Evolutionary conservation across 2,329 filamentous ascomycete genomes (phyloP).

Genomic region (Sclerotinia glacialis): DNA sequence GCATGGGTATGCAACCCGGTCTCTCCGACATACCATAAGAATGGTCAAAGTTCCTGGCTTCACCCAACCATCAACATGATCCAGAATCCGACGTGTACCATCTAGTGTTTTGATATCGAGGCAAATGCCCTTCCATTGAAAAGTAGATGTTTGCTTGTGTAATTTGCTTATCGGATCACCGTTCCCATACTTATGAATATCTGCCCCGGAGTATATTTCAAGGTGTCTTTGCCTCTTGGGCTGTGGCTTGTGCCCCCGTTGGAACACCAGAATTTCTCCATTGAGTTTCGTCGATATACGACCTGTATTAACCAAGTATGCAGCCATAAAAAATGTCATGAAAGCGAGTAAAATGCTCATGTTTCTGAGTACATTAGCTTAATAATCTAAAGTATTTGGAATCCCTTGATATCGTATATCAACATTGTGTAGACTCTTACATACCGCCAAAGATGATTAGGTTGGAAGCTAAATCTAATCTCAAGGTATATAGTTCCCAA

Average conservation of each 20-base stretch:
- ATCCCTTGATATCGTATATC: no score
- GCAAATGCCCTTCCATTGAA: slow-evolving; percentile 46
- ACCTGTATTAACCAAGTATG: slow-evolving; percentile 65
- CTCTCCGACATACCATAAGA: slow-evolving; percentile 50
- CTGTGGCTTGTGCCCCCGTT: slow-evolving; percentile 56
- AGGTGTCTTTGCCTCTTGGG: slow-evolving; percentile 15
- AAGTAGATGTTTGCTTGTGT: slow-evolving; percentile 23
- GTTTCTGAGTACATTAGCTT: slow-evolving; percentile 44
- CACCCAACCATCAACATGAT: slow-evolving; percentile 68
- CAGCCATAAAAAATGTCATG: slow-evolving; percentile 57
- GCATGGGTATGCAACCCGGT: neutral
- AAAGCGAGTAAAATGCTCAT: slow-evolving; percentile 67
- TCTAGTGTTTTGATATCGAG: slow-evolving; percentile 71
- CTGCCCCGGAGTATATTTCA: slow-evolving; percentile 21
- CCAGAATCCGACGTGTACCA: slow-evolving; percentile 60
- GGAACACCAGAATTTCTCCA: slow-evolving; percentile 74
- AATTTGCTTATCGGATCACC: slow-evolving; percentile 12
- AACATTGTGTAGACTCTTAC: neutral
- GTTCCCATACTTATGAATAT: slow-evolving; percentile 23
- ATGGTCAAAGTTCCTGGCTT: slow-evolving; percentile 68
- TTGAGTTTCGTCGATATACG: slow-evolving; percentile 65
- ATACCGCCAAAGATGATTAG: slow-evolving; percentile 59
- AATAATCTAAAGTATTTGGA: neutral
- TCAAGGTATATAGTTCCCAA: slow-evolving; percentile 51
- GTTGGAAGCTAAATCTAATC: slow-evolving; percentile 55